Evolutionary conservation across 148 eudicot genomes (phyloP).

Genomic region (Suaeda aralocaspica): DNA sequence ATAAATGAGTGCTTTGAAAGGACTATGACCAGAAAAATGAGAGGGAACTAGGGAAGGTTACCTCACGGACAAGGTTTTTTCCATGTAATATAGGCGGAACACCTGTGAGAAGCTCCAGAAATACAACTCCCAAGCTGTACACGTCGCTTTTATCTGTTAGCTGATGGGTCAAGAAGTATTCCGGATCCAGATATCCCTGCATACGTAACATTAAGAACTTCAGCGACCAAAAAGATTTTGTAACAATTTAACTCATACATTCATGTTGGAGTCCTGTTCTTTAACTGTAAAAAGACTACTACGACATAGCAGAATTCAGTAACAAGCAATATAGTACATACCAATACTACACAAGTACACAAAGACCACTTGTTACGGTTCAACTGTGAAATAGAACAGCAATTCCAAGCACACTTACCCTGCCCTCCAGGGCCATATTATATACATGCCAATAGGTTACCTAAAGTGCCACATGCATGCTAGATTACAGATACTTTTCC

Average conservation of each 20-base stretch:
- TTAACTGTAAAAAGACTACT: not conserved
- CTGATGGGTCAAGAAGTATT: slow-evolving; percentile 72
- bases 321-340: not conserved
- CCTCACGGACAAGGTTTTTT: slow-evolving; percentile 85
- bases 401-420: not conserved
- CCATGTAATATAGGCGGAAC: slow-evolving; percentile 71
- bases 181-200: slow-evolving; percentile 94
- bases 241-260: not conserved
- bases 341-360: not conserved
- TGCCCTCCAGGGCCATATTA: not conserved
- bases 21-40: not conserved
- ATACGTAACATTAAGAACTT: not conserved
- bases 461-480: not conserved
- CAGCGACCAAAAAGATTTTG: not conserved
- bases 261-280: not conserved
- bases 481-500: not conserved
- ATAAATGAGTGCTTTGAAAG: not conserved
- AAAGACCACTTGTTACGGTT: too few relatives aligned
- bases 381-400: not conserved
- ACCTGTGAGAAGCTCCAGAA: slow-evolving; percentile 77
- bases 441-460: not conserved
- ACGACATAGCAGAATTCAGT: not conserved
- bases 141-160: slow-evolving; percentile 85
- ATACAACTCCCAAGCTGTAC: slow-evolving; percentile 80
- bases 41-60: slow-evolving; percentile 20